These are phyloP conservation scores for Linderniella brevidens DNA, from an alignment of 257 asterid genomes.

Conservation along the genomic window DNA sequence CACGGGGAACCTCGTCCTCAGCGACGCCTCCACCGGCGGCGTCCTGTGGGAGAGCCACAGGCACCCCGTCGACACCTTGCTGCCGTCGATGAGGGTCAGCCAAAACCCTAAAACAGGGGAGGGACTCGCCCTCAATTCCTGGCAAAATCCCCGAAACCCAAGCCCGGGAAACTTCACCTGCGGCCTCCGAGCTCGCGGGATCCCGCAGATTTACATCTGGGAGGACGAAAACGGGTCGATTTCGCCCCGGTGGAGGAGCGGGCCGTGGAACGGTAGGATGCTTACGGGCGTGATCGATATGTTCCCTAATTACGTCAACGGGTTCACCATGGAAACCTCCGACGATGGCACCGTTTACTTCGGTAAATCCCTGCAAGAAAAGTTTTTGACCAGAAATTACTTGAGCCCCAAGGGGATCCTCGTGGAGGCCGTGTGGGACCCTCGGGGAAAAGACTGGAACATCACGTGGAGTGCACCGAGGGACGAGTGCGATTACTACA, in stretches of 20 bases:
- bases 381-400: slow-evolving; percentile 2
- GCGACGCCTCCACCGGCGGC: slow-evolving; percentile 9
- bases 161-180: slow-evolving; percentile 18
- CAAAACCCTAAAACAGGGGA: slow-evolving; percentile 6
- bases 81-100: slow-evolving; percentile 18
- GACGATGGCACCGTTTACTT: slow-evolving; percentile 4
- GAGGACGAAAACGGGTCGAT: slow-evolving; percentile 1
- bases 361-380: neutral
- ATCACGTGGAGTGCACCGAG: slow-evolving; percentile 3
- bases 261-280: slow-evolving; percentile 11
- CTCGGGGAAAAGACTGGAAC: slow-evolving; percentile 11
- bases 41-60: slow-evolving; percentile 26
- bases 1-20: slow-evolving; percentile 23
- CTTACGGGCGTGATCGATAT: slow-evolving; percentile 8
- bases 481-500: slow-evolving; percentile 13
- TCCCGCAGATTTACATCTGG: slow-evolving; percentile 19
- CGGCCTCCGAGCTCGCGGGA: slow-evolving; percentile 1
- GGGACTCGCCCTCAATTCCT: slow-evolving; percentile 12
- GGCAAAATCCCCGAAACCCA: slow-evolving; percentile 21
- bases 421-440: slow-evolving; percentile 14
- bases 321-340: slow-evolving; percentile 3
- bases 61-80: slow-evolving; percentile 15
- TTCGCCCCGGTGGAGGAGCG: slow-evolving; percentile 19
- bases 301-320: slow-evolving; percentile 5
- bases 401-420: slow-evolving; percentile 3